Evolutionary conservation across 2,329 filamentous ascomycete genomes (phyloP).

Genomic region (Phyllosticta citribraziliensis): DNA sequence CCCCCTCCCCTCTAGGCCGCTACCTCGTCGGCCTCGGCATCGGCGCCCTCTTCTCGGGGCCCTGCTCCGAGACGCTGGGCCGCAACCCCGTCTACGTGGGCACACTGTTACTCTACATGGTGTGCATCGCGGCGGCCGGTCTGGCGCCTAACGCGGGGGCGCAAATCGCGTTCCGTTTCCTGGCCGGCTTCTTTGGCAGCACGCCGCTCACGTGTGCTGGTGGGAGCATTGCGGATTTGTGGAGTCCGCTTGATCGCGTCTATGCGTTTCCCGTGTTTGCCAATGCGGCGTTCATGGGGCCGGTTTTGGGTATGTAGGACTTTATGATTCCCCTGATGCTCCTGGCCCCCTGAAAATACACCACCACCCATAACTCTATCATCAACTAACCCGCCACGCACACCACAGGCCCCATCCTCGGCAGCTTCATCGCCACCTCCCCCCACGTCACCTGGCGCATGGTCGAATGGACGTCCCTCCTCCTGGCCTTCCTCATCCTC

Average conservation of each 20-base stretch:
- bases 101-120: constrained; percentile 37
- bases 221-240: constrained; percentile 38
- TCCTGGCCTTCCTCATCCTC: constrained; percentile 23
- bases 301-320: constrained; percentile 18
- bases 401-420: constrained; percentile 25
- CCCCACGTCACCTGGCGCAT: constrained; percentile 28
- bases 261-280: constrained; percentile 43
- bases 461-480: constrained; percentile 28
- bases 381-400: no score
- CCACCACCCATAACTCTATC: no score
- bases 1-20: constrained; percentile 7
- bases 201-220: constrained; percentile 38
- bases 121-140: constrained; percentile 40
- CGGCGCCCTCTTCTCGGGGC: constrained; percentile 40
- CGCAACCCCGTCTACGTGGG: constrained; percentile 41
- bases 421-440: constrained; percentile 26
- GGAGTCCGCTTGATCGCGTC: constrained; percentile 38
- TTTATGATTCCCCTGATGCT: no score
- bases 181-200: constrained; percentile 40
- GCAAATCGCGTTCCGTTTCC: constrained; percentile 40
- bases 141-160: constrained; percentile 38
- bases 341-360: no score
- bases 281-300: constrained; percentile 31
- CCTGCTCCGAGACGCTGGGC: constrained; percentile 25
- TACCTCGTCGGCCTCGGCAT: constrained; percentile 34